A percentile compares a stretch with the other conserved stretches of the same genome.
These are phyloP conservation scores for Sphaceloma murrayae DNA, from an alignment of 2,329 filamentous ascomycete genomes.

Conservation along the genomic window DNA sequence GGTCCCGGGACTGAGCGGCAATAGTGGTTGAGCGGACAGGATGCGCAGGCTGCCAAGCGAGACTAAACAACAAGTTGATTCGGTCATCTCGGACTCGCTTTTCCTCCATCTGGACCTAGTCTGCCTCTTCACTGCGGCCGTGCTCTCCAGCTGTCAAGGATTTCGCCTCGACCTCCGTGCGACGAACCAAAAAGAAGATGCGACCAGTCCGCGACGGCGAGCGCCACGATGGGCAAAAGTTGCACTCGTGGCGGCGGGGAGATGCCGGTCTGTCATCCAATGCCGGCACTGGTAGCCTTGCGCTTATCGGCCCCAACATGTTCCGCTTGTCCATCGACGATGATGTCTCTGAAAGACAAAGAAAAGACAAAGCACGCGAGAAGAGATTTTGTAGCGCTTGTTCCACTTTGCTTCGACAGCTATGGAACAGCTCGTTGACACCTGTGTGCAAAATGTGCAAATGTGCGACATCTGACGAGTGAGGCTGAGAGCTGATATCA, in stretches of 20 bases:
- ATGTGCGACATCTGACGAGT: no score
- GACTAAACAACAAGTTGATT: neutral
- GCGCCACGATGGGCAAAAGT: neutral
- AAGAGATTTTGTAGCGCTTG: conserved; percentile 9
- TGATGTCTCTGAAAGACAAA: neutral
- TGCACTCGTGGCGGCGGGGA: conserved; percentile 7
- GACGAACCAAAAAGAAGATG: neutral
- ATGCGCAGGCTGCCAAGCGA: neutral
- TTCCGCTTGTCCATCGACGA: conserved; percentile 3
- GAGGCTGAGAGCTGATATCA: no score
- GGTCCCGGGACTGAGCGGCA: conserved; percentile 11
- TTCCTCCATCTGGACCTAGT: neutral
- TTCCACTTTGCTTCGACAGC: neutral
- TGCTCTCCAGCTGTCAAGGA: conserved; percentile 13
- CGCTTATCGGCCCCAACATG: conserved; percentile 14
- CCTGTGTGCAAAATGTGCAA: no score
- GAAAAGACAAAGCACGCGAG: conserved; percentile 3
- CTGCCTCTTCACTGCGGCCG: neutral
- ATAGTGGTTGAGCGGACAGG: neutral
- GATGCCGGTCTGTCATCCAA: conserved; percentile 10
- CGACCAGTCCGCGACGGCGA: conserved; percentile 2
- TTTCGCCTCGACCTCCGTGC: neutral
- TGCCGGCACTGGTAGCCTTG: conserved; percentile 3
- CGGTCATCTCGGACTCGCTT: neutral
- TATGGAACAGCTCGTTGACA: neutral